phyloP scores from a whole-genome alignment of 805 yeast species.

The Ogataea naganishii region DNA sequence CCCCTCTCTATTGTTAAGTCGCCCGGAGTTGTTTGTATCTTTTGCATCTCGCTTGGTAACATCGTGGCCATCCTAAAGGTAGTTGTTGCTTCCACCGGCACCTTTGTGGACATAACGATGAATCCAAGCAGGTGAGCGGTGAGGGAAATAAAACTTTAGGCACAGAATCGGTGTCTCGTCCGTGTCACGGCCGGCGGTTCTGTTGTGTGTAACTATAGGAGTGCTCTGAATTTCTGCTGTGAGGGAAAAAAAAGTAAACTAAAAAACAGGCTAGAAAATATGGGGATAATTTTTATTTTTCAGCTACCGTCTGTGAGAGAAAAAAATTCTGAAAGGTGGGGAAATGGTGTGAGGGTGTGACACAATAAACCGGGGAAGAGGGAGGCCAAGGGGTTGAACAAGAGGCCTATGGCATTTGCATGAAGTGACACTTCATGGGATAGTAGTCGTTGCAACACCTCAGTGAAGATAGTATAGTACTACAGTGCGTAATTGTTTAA shows the following conservation, averaged over 20 bases:
- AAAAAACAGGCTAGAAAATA: slow-evolving; percentile 3
- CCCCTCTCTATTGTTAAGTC: too few relatives aligned
- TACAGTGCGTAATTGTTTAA: too few relatives aligned
- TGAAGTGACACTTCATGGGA: neutral
- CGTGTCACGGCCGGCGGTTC: too few relatives aligned
- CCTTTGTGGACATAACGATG: slow-evolving; percentile 13
- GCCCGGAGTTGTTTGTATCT: too few relatives aligned
- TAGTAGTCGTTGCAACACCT: too few relatives aligned
- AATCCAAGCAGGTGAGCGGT: slow-evolving; percentile 2
- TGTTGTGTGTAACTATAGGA: too few relatives aligned
- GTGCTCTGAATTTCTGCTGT: slow-evolving; percentile 2
- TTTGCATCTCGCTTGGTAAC: too few relatives aligned
- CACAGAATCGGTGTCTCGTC: slow-evolving; percentile 6
- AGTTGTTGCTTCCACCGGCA: slow-evolving; percentile 19
- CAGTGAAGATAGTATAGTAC: too few relatives aligned
- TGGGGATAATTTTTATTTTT: neutral
- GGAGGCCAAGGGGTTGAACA: neutral
- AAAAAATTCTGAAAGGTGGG: slow-evolving; percentile 2
- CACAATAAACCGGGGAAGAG: neutral
- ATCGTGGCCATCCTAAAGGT: slow-evolving; percentile 22
- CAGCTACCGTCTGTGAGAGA: neutral
- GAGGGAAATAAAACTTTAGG: neutral
- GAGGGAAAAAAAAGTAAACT: slow-evolving; percentile 4
- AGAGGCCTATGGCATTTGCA: neutral
- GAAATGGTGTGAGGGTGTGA: neutral